A percentile compares a stretch with the other conserved stretches of the same genome.
These are phyloP conservation scores for Abortiporus biennis DNA, from an alignment of 1,284 basidiomycete species.

Conservation along the genomic window DNA sequence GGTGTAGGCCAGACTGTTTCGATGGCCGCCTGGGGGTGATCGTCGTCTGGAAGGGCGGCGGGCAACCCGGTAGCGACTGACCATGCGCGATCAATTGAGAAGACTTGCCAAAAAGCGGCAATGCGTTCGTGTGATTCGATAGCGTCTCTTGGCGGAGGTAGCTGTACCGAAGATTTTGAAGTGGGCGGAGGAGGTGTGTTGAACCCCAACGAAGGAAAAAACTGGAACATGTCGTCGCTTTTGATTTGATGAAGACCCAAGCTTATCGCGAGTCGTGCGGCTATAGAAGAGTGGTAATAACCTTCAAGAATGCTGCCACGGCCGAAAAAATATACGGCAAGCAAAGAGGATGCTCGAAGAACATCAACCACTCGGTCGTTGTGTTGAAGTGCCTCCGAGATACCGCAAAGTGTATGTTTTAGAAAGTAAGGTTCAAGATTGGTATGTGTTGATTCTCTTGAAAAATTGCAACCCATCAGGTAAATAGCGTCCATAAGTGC, in stretches of 20 bases:
- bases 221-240: constrained; percentile 23
- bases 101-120: constrained; percentile 55
- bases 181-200: constrained; percentile 10
- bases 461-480: constrained; percentile 52
- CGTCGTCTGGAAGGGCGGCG: constrained; percentile 45
- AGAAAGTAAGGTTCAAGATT: constrained; percentile 43
- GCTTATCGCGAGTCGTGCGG: constrained; percentile 47
- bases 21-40: constrained; percentile 40
- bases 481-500: constrained; percentile 55
- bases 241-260: constrained; percentile 48
- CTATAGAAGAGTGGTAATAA: constrained; percentile 54
- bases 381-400: constrained; percentile 40
- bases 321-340: constrained; percentile 55
- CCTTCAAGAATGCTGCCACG: constrained; percentile 52
- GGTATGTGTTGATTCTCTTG: constrained; percentile 32
- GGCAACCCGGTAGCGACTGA: constrained; percentile 48
- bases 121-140: constrained; percentile 42
- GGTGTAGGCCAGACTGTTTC: constrained; percentile 45
- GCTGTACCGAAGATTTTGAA: constrained; percentile 24
- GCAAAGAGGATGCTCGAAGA: constrained; percentile 52
- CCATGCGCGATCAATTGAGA: constrained; percentile 54
- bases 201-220: constrained; percentile 14
- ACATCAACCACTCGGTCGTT: constrained; percentile 51
- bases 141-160: constrained; percentile 32
- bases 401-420: constrained; percentile 41